These are phyloP conservation scores for Sarcomyxa edulis DNA, from an alignment of 768 basidiomycete genomes.

Conservation along the genomic window DNA sequence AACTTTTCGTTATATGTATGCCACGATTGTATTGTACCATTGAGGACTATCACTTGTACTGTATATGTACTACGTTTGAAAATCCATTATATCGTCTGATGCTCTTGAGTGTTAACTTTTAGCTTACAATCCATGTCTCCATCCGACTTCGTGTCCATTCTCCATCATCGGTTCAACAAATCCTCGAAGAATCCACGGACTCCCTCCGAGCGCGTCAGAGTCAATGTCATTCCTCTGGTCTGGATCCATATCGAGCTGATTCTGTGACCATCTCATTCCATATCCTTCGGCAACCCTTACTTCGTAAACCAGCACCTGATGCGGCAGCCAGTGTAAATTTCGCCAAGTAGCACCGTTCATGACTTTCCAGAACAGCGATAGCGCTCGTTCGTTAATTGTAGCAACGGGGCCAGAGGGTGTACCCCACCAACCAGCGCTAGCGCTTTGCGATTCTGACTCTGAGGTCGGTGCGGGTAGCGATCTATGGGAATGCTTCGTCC, in stretches of 20 bases:
- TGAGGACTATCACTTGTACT: no score
- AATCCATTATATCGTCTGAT: no score
- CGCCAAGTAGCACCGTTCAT: slow-evolving; percentile 50
- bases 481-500: slow-evolving; percentile 62
- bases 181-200: slow-evolving; percentile 54
- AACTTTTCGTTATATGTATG: no score
- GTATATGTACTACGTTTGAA: no score
- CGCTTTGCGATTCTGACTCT: slow-evolving; percentile 8
- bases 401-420: slow-evolving; percentile 46
- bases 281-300: slow-evolving; percentile 54
- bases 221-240: slow-evolving; percentile 6
- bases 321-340: slow-evolving; percentile 65
- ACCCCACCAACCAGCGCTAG: slow-evolving; percentile 55
- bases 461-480: slow-evolving; percentile 25
- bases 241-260: slow-evolving; percentile 19
- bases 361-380: slow-evolving; percentile 48
- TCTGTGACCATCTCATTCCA: slow-evolving; percentile 64
- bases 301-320: slow-evolving; percentile 58
- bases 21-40: no score
- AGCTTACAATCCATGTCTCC: slow-evolving; percentile 41
- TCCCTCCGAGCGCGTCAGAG: slow-evolving; percentile 11
- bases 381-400: slow-evolving; percentile 46
- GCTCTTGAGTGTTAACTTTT: no score
- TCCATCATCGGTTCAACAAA: slow-evolving; percentile 68
- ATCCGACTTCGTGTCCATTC: slow-evolving; percentile 57